Percentiles rank a stretch among this genome's conserved stretches.
phyloP scores from a whole-genome alignment of 208 protist species.

The Trypanosoma melophagium region DNA sequence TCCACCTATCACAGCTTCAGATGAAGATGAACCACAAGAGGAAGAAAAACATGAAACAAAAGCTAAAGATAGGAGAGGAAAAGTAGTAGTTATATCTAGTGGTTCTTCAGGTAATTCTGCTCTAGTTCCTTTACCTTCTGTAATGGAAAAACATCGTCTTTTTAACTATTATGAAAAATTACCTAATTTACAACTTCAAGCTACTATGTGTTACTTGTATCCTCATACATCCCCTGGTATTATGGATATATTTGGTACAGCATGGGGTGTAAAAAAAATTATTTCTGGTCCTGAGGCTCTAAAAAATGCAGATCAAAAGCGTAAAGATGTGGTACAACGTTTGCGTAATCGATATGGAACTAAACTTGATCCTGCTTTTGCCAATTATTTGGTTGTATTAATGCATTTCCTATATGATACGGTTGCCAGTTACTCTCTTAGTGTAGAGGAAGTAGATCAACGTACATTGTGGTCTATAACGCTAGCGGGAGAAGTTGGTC shows the following conservation, averaged over 20 bases:
- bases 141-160: conserved; percentile 40
- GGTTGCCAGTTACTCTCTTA: conserved; percentile 67
- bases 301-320: conserved; percentile 22
- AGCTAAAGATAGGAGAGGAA: background rate
- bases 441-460: conserved; percentile 53
- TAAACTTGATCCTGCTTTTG: conserved; percentile 41
- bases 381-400: conserved; percentile 57
- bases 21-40: conserved; percentile 5
- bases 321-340: conserved; percentile 47
- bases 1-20: conserved; percentile 34
- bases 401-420: conserved; percentile 83
- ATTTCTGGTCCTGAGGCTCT: conserved; percentile 39
- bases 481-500: conserved; percentile 54
- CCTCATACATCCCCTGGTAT: conserved; percentile 30
- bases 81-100: background rate
- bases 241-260: conserved; percentile 58
- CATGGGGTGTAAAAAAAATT: conserved; percentile 66
- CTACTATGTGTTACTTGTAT: conserved; percentile 71
- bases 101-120: background rate
- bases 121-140: conserved; percentile 26
- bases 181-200: conserved; percentile 81
- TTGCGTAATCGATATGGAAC: conserved; percentile 61
- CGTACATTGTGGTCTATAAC: conserved; percentile 72
- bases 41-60: conserved; percentile 3
- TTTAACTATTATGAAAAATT: conserved; percentile 63